Percentiles rank a stretch among this genome's conserved stretches.
Evolutionary conservation across 2,329 filamentous ascomycete species (phyloP).

Genomic region (Colletotrichum cereale): DNA sequence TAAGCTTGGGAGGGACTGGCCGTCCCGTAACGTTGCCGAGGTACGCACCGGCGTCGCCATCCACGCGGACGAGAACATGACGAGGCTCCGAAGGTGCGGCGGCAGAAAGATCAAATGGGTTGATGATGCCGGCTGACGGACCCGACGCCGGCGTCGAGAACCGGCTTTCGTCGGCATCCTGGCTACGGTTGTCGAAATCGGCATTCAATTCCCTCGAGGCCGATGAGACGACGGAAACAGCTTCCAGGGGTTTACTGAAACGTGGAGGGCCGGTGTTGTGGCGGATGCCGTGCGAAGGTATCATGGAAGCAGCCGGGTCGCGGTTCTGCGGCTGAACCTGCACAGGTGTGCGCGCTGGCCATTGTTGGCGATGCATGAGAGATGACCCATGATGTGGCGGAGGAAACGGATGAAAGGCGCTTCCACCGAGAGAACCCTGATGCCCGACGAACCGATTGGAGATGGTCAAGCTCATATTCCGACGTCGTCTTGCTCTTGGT

Average conservation of each 20-base stretch:
- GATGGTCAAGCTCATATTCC: slow-evolving; percentile 38
- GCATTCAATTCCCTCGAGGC: not conserved
- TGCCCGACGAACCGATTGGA: slow-evolving; percentile 33
- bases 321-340: slow-evolving; percentile 28
- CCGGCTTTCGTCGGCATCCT: slow-evolving; percentile 4
- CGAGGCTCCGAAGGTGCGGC: slow-evolving; percentile 25
- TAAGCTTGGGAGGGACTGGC: slow-evolving; percentile 3
- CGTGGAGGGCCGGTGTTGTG: slow-evolving; percentile 4
- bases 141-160: slow-evolving; percentile 17
- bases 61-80: slow-evolving; percentile 35
- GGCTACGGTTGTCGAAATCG: not conserved
- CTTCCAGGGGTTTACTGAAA: slow-evolving; percentile 1
- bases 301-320: slow-evolving; percentile 19
- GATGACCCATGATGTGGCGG: slow-evolving; percentile 32
- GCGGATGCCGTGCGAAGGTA: slow-evolving; percentile 17
- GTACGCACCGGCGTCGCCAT: slow-evolving; percentile 28
- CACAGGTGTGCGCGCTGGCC: slow-evolving; percentile 28
- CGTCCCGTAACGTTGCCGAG: slow-evolving; percentile 22
- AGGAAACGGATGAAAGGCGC: slow-evolving; percentile 29
- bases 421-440: slow-evolving; percentile 36
- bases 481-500: slow-evolving; percentile 8
- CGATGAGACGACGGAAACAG: not conserved
- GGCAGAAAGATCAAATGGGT: slow-evolving; percentile 34
- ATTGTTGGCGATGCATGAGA: slow-evolving; percentile 37
- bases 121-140: slow-evolving; percentile 15